A percentile compares a stretch with the other conserved stretches of the same genome.
Conservation (phyloP, 805 yeast species). For the Candida silvicultrix region DNA sequence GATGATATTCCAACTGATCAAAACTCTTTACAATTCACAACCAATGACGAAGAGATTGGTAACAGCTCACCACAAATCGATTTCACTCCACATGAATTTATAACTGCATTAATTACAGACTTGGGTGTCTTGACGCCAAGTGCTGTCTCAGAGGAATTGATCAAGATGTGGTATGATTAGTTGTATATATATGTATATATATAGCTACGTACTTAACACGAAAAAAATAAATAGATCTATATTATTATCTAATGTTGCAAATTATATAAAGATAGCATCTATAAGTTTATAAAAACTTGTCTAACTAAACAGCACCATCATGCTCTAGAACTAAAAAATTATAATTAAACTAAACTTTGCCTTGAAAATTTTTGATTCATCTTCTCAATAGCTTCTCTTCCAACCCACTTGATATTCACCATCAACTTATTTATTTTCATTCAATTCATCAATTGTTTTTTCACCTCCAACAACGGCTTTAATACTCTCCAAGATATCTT, state of each 20-base stretch:
- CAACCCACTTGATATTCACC: too few relatives aligned
- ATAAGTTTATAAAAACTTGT: neutral
- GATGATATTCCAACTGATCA: slow-evolving; percentile 73
- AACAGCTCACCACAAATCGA: slow-evolving; percentile 58
- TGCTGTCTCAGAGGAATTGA: slow-evolving; percentile 97
- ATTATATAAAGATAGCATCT: too few relatives aligned
- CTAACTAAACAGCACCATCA: neutral
- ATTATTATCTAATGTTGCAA: neutral
- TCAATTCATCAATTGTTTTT: slow-evolving; percentile 27
- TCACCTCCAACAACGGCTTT: slow-evolving; percentile 44
- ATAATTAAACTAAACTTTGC: neutral
- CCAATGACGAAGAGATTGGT: slow-evolving; percentile 27
- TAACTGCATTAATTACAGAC: slow-evolving; percentile 94
- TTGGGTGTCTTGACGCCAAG: slow-evolving; percentile 95
- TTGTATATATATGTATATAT: neutral
- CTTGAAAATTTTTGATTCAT: neutral
- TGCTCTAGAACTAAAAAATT: neutral
- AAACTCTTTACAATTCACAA: slow-evolving; percentile 39
- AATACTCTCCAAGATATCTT: slow-evolving; percentile 64
- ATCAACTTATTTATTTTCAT: slow-evolving; percentile 21
- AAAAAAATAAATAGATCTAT: neutral
- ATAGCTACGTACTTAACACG: neutral
- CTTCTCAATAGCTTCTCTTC: too few relatives aligned
- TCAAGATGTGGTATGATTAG: slow-evolving; percentile 94
- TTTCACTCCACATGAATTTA: slow-evolving; percentile 92